Conservation (phyloP, 2,329 filamentous ascomycete species). For the Penicillium janthinellum region DNA sequence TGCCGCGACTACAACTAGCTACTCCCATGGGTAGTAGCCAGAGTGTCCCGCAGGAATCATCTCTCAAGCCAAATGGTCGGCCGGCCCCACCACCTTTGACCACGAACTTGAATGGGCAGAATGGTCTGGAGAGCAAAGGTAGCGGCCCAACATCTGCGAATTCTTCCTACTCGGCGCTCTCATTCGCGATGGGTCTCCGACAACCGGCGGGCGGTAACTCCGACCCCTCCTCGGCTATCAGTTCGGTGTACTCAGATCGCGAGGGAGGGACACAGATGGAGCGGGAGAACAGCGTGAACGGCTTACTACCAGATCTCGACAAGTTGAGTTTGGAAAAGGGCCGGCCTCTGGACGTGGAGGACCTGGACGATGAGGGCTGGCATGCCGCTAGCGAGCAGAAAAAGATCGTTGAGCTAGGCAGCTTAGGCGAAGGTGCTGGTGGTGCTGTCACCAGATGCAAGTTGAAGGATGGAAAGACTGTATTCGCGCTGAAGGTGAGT, state of each 20-base stretch:
- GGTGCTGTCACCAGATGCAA: slow-evolving; percentile 91
- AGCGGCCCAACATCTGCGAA: slow-evolving; percentile 84
- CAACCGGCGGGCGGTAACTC: slow-evolving; percentile 66
- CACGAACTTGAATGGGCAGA: slow-evolving; percentile 76
- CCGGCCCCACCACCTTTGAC: slow-evolving; percentile 60
- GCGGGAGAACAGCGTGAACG: slow-evolving; percentile 76
- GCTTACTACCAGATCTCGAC: slow-evolving; percentile 74
- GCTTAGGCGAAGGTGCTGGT: slow-evolving; percentile 89
- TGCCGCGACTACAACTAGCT: slow-evolving; percentile 79
- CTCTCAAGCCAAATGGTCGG: slow-evolving; percentile 54
- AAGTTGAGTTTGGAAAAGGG: slow-evolving; percentile 81
- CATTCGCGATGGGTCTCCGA: slow-evolving; percentile 72
- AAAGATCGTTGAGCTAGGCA: slow-evolving; percentile 83
- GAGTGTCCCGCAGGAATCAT: slow-evolving; percentile 69
- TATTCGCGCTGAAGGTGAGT: slow-evolving; percentile 91
- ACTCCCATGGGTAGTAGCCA: slow-evolving; percentile 81
- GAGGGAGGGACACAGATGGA: slow-evolving; percentile 78
- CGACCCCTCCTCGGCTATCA: slow-evolving; percentile 86
- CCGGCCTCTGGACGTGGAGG: slow-evolving; percentile 83
- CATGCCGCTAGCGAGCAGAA: slow-evolving; percentile 86
- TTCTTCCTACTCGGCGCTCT: slow-evolving; percentile 81
- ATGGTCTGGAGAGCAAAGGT: slow-evolving; percentile 72
- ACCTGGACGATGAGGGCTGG: slow-evolving; percentile 94
- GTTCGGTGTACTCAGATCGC: slow-evolving; percentile 78
- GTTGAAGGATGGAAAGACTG: slow-evolving; percentile 86